Evolutionary conservation across 2,329 filamentous ascomycete genomes (phyloP), one percentile per base, ranked within the genome.

Genomic region (Westerdykella aurantiaca): DNA sequence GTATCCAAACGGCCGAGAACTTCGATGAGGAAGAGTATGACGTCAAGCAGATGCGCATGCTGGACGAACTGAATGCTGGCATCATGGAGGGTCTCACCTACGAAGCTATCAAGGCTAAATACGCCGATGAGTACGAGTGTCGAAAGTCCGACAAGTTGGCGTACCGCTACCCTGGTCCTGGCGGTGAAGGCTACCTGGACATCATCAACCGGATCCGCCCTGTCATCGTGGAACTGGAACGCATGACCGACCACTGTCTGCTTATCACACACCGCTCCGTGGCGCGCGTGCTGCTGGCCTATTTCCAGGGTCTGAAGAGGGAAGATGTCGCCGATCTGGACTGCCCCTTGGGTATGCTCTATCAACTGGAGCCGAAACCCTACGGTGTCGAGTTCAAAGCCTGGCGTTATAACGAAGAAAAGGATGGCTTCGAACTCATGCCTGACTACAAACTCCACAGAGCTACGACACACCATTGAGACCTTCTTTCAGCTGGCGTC

Each of bases 381-480:
- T 98, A 98, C 55, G 93, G 93, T 12, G 90, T 96, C 46, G 91
- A 95, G 48, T 96, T 97, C 72, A 91, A 95, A 66, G 91, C 89
- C 0, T 98, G 95, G 74, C 81, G 83, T 48, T 98, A 95, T 72
- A 87, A 95, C 62, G 80, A 87, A 49, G 74, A 77, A 3, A 79
- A 72, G 16, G 82, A 85, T 50, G 88, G 84, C 78, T 98, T 98
- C 58, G 82, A 93, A 46, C 83, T 93, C 63, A 70, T 94, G 37
- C 86, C 84, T n/a, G 77, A 90, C 59, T 97, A 93, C 69, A 82
- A 85, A 67, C 78, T 93, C 23, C 79, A 79, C 51, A 78, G 78
- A 57, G 80, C 78, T 12, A 49, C 60, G 16, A 52, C 44, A 6
- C 43, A 16, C 33, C 7, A 13, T 13, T 35, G 25, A 29, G 25